Conservation (phyloP, 805 yeast species). For the Spencermartinsiella europaea region DNA sequence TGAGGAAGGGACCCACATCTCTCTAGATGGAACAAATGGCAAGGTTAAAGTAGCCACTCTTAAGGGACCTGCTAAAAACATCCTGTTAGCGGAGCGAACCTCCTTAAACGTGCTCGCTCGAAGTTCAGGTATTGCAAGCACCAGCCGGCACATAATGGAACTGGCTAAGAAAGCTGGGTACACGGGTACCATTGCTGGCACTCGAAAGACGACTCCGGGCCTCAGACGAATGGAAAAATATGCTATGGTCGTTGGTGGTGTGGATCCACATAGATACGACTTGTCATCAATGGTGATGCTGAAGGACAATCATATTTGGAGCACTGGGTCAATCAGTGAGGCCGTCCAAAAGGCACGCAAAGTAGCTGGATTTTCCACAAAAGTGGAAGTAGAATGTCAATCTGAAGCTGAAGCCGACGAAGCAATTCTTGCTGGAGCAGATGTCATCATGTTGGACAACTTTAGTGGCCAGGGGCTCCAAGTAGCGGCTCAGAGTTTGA, state of each 20-base stretch:
- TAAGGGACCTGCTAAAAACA: conserved; percentile 72
- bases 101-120: conserved; percentile 78
- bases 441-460: conserved; percentile 90
- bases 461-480: conserved; percentile 64
- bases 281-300: conserved; percentile 93
- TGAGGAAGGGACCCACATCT: conserved; percentile 60
- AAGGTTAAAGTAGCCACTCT: conserved; percentile 69
- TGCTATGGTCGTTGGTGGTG: conserved; percentile 93
- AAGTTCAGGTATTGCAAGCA: conserved; percentile 83
- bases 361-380: conserved; percentile 83
- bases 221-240: conserved; percentile 82
- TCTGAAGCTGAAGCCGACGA: conserved; percentile 81
- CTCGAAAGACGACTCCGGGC: conserved; percentile 97
- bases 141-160: conserved; percentile 50
- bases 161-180: conserved; percentile 67
- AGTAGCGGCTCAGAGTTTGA: conserved; percentile 59
- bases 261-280: conserved; percentile 89
- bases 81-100: conserved; percentile 79
- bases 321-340: conserved; percentile 83
- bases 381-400: conserved; percentile 91
- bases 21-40: conserved; percentile 34
- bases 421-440: conserved; percentile 94
- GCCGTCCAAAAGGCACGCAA: conserved; percentile 74
- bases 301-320: conserved; percentile 89
- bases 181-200: conserved; percentile 85